A percentile compares a stretch with the other conserved stretches of the same genome.
phyloP scores from a whole-genome alignment of 108 stramenopile genomes.

The Discostella stelligeroides region DNA sequence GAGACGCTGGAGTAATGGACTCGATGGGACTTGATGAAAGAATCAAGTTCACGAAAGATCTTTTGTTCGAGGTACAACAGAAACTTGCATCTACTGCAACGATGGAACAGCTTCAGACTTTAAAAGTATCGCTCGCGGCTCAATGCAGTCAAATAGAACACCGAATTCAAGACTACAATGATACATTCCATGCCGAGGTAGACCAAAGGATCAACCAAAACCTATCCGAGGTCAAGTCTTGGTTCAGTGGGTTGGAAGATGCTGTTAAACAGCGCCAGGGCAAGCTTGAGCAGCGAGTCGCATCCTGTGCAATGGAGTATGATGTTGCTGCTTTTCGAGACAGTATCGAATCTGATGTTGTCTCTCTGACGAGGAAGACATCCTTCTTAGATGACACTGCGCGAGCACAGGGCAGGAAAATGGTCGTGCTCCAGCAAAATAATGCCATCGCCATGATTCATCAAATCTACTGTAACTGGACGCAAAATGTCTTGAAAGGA shows the following conservation, averaged over 20 bases:
- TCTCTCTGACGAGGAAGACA: conserved; percentile 22
- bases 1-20: conserved; percentile 21
- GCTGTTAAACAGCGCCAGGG: conserved; percentile 47
- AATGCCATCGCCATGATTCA: conserved; percentile 35
- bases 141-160: conserved; percentile 20
- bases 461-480: conserved; percentile 14
- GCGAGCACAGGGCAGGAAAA: conserved; percentile 37
- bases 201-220: conserved; percentile 25
- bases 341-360: conserved; percentile 41
- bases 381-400: conserved; percentile 41
- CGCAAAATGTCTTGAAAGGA: conserved; percentile 9
- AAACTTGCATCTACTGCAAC: conserved; percentile 30
- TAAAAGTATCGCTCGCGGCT: conserved; percentile 21
- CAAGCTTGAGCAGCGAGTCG: conserved; percentile 35
- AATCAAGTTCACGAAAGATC: conserved; percentile 30
- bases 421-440: conserved; percentile 34
- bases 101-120: conserved; percentile 23
- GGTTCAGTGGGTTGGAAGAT: conserved; percentile 41
- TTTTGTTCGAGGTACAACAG: conserved; percentile 32
- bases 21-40: conserved; percentile 33
- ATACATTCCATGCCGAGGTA: conserved; percentile 30
- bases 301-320: conserved; percentile 39
- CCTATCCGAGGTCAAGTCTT: conserved; percentile 34
- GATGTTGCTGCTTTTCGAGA: conserved; percentile 36
- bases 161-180: conserved; percentile 21